These are phyloP conservation scores for Saitoella complicata DNA, from an alignment of 805 yeast species.

Conservation along the genomic window DNA sequence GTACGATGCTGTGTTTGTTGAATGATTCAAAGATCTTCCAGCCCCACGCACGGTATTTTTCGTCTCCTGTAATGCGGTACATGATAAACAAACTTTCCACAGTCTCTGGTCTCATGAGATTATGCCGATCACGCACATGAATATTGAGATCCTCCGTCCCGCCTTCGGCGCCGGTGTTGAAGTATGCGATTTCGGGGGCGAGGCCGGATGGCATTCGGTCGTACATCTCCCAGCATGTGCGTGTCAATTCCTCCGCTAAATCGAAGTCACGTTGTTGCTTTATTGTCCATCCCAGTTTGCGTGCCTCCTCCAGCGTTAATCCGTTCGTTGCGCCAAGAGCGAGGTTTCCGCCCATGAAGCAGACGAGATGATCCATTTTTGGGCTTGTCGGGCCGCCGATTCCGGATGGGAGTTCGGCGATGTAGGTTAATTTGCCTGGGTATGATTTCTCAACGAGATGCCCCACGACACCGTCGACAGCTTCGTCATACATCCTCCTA, in stretches of 20 bases:
- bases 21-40: slow-evolving; percentile 68
- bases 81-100: slow-evolving; percentile 74
- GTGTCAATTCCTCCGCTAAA: slow-evolving; percentile 57
- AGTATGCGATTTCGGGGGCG: slow-evolving; percentile 77
- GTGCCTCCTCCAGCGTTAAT: slow-evolving; percentile 30
- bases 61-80: slow-evolving; percentile 34
- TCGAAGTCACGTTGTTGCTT: slow-evolving; percentile 45
- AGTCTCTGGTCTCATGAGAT: slow-evolving; percentile 85
- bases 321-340: slow-evolving; percentile 87
- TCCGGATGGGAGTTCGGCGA: slow-evolving; percentile 68
- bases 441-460: slow-evolving; percentile 43
- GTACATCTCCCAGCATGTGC: slow-evolving; percentile 76
- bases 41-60: slow-evolving; percentile 65
- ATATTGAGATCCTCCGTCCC: slow-evolving; percentile 43
- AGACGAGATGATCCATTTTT: slow-evolving; percentile 86
- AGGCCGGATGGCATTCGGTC: slow-evolving; percentile 58
- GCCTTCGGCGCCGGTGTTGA: slow-evolving; percentile 38
- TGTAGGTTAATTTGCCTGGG: slow-evolving; percentile 47
- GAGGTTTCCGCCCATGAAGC: slow-evolving; percentile 77
- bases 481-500: slow-evolving; percentile 56
- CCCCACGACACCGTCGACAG: slow-evolving; percentile 61
- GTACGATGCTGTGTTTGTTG: slow-evolving; percentile 38
- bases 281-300: slow-evolving; percentile 38
- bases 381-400: slow-evolving; percentile 38
- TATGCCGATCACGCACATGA: slow-evolving; percentile 61